A percentile compares a stretch with the other conserved stretches of the same genome.
These are phyloP conservation scores for Colletotrichum sp. DNA, from an alignment of 2,329 filamentous ascomycete genomes.

Conservation along the genomic window DNA sequence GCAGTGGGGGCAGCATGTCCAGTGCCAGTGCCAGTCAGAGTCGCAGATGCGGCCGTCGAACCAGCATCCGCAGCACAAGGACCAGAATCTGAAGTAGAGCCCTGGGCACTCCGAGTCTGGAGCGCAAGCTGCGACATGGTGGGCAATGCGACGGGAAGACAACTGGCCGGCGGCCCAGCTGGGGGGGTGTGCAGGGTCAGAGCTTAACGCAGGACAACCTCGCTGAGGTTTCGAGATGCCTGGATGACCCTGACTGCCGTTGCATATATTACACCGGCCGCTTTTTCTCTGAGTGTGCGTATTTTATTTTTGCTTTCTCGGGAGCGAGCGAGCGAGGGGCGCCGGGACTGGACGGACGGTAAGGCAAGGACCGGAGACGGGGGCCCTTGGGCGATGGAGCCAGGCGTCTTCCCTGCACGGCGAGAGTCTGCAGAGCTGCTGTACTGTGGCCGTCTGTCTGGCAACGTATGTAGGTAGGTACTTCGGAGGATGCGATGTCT, in stretches of 20 bases:
- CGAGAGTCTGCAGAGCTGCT: not conserved
- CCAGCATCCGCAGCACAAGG: conserved; percentile 21
- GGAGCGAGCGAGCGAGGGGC: conserved; percentile 4
- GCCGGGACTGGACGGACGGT: not conserved
- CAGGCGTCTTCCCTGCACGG: not conserved
- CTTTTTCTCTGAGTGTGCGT: not conserved
- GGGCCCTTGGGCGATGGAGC: not conserved
- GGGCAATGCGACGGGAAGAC: conserved; percentile 41
- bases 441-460: not conserved
- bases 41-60: not conserved
- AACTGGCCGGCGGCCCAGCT: conserved; percentile 27
- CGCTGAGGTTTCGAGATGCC: conserved; percentile 38
- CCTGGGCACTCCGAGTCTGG: conserved; percentile 44
- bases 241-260: conserved; percentile 52
- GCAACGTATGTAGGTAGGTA: not conserved
- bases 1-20: not conserved
- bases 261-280: conserved; percentile 40
- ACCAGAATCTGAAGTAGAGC: conserved; percentile 35
- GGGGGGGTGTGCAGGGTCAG: conserved; percentile 33
- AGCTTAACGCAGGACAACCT: conserved; percentile 33
- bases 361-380: not conserved
- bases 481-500: not conserved
- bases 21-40: not conserved
- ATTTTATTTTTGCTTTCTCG: conserved; percentile 4
- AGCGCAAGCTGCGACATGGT: conserved; percentile 60